These are phyloP conservation scores for Capsella bursapastoris DNA, from an alignment of 345 rosid genomes.

Conservation along the genomic window DNA sequence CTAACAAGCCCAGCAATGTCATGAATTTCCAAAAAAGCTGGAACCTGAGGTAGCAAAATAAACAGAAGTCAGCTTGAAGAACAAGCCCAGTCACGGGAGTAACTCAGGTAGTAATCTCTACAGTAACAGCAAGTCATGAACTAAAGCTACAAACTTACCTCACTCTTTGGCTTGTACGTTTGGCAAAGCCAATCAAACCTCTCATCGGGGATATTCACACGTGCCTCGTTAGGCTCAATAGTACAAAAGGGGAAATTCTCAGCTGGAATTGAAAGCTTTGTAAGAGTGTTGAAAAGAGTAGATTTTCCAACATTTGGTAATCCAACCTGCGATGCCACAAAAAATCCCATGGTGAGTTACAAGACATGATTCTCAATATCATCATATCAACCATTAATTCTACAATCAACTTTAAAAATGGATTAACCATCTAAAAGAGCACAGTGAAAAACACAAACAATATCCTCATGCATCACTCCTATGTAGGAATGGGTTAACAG, in stretches of 20 bases:
- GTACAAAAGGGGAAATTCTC: constrained; percentile 99
- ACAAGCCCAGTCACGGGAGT: neutral
- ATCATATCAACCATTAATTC: neutral
- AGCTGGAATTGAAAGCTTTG: constrained; percentile 91
- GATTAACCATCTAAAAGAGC: neutral
- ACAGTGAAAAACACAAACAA: neutral
- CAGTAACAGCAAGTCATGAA: neutral
- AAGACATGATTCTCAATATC: constrained; percentile 6
- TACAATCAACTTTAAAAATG: constrained; percentile 1
- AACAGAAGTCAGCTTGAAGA: constrained; percentile 6
- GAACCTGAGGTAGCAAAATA: constrained; percentile 53
- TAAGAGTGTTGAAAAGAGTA: constrained; percentile 94
- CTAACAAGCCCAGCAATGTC: constrained; percentile 96
- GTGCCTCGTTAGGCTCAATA: constrained; percentile 96
- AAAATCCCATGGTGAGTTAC: constrained; percentile 2
- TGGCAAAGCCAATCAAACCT: constrained; percentile 95
- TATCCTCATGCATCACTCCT: constrained; percentile 9
- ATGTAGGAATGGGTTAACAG: constrained; percentile 1
- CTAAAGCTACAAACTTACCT: constrained; percentile 48
- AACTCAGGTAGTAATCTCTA: neutral
- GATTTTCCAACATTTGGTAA: constrained; percentile 98
- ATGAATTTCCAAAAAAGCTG: constrained; percentile 95
- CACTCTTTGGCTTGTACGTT: constrained; percentile 81
- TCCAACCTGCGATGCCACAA: constrained; percentile 68
- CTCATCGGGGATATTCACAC: constrained; percentile 90